Evolutionary conservation across 306 rosid species (phyloP).

Genomic region (Comarum palustre): DNA sequence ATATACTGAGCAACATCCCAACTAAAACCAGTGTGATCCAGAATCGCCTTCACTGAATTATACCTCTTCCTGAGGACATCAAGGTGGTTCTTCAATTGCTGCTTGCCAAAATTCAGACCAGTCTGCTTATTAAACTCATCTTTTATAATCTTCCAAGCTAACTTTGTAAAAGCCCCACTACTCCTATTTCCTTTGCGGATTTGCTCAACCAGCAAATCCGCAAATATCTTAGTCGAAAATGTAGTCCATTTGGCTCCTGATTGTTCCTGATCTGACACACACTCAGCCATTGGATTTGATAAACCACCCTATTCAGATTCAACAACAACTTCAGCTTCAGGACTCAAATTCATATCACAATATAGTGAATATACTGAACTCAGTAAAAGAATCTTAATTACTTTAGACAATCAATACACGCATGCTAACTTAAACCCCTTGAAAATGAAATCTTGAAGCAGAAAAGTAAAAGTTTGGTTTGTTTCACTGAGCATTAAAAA

Average conservation of each 20-base stretch:
- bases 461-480: not conserved
- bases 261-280: constrained; percentile 8
- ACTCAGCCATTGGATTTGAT: not conserved
- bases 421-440: not conserved
- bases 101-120: constrained; percentile 11
- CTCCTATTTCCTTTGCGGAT: constrained; percentile 7
- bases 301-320: not conserved
- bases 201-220: constrained; percentile 14
- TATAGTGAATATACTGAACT: not conserved
- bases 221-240: constrained; percentile 6
- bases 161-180: not conserved
- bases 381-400: not conserved
- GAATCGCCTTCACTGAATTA: constrained; percentile 1
- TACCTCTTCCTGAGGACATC: constrained; percentile 12
- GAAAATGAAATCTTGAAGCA: not conserved
- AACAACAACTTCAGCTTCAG: not conserved
- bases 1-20: constrained; percentile 2
- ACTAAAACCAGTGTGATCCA: not conserved
- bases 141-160: constrained; percentile 8
- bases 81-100: constrained; percentile 16
- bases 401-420: not conserved
- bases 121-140: constrained; percentile 5
- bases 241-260: constrained; percentile 13
- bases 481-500: not conserved
- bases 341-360: not conserved